Evolutionary conservation across 2,329 filamentous ascomycete genomes (phyloP), one percentile per base, ranked within the genome.

Genomic region (Alternaria alternata): DNA sequence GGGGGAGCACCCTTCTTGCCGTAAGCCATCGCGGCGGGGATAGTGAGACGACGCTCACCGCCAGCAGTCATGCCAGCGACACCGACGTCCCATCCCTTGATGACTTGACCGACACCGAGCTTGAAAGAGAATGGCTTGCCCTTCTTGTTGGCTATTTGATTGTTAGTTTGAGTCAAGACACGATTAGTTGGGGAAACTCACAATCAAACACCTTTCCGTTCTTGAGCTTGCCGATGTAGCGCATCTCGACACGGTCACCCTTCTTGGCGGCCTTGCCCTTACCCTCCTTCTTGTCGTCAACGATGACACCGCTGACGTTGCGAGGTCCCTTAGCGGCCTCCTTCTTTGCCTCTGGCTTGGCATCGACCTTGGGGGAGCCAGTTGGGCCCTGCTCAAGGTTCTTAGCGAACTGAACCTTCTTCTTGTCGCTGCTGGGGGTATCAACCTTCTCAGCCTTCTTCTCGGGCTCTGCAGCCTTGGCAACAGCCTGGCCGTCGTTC

Each of bases 401-500:
- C 87, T 98, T 97, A 77, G 95, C 94, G 79, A 99, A 99, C 81
- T 97, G 93, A 63, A 99, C 95, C 86, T 97, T 98, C 88, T 97
- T 97, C 85, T 89, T 78, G 63, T 77, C 74, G 61, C 72, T 89
- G 66, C 79, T 80, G 66, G 84, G 79, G 54, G 76, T 62, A 54
- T 75, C 80, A 68, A 80, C 81, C 54, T 82, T 81, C 57, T 85
- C 84, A 62, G 87, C 88, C 68, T 76, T 74, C 63, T 74, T 75
- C 36, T 86, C 82, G 69, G 86, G 82, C 46, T 81, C 78, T 71
- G 89, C 87, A 44, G 83, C 74, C 46, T 75, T 73, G 42, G 78
- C 72, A 52, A 91, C 88, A 61, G 95, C 89, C 78, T 97, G 91
- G 69, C 94, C 95, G 79, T 96, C 92, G 86, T 98, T 98, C 87